phyloP scores from a whole-genome alignment of 2,329 filamentous ascomycete species.

The Phyllosticta citribraziliensis region DNA sequence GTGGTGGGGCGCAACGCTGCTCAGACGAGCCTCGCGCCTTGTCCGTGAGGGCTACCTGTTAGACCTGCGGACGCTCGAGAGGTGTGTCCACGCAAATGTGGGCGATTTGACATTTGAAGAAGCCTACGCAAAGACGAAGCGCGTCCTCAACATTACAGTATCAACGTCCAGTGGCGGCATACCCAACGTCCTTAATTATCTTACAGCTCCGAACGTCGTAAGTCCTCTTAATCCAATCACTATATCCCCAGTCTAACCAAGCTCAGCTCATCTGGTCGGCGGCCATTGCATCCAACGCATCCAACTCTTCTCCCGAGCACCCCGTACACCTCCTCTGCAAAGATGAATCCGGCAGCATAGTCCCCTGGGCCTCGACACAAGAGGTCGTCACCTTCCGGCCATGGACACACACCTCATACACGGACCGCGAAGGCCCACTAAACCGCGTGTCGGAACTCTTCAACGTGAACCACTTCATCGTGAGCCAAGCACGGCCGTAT shows the following conservation, averaged over 20 bases:
- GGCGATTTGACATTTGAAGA: conserved; percentile 90
- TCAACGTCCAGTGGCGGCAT: conserved; percentile 66
- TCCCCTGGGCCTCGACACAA: conserved; percentile 58
- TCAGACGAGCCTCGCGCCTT: conserved; percentile 59
- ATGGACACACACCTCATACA: conserved; percentile 43
- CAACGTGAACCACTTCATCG: conserved; percentile 91
- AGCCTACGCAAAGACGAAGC: conserved; percentile 74
- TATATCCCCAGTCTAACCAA: neutral
- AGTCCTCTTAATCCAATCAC: conserved; percentile 26
- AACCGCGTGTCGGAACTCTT: conserved; percentile 70
- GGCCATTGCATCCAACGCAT: conserved; percentile 65
- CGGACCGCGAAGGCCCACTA: conserved; percentile 56
- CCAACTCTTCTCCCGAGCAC: conserved; percentile 54
- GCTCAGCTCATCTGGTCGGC: conserved; percentile 67
- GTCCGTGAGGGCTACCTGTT: conserved; percentile 71
- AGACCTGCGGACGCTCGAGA: conserved; percentile 70
- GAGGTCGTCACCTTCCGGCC: conserved; percentile 53
- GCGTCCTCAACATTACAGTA: conserved; percentile 85
- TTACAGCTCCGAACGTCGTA: conserved; percentile 88
- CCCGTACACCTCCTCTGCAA: conserved; percentile 67
- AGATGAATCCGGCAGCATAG: conserved; percentile 59
- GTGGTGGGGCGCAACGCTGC: conserved; percentile 45
- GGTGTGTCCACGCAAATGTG: conserved; percentile 75
- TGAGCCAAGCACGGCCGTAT: conserved; percentile 86
- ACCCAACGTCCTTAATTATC: conserved; percentile 79